Evolutionary conservation across 495 filamentous ascomycete genomes (phyloP), one percentile per base, ranked within the genome.

Genomic region (Cercophora newfieldiana): DNA sequence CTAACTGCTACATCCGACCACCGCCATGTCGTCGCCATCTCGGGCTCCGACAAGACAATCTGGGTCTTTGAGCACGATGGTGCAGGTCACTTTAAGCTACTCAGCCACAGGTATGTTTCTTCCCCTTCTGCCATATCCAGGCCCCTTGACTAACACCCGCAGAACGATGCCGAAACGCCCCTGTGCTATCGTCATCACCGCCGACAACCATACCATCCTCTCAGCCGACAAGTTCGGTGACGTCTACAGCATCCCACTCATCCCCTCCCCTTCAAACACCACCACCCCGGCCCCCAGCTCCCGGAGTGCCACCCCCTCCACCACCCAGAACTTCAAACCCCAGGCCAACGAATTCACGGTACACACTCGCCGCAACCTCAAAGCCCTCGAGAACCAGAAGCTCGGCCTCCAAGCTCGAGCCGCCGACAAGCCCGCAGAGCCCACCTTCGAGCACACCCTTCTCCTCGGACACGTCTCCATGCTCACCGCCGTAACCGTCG

Each of bases 211-310:
- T 2, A 91, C 83, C 2, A 91, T 98, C 65, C 76, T 98, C 28
- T 87, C 83, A 63, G 93, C 87, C 31, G 96, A 99, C 78, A 99
- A 98, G 73, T 97, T 97, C 72, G 95, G 95, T 31, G 95, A 99
- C 78, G 94, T 97, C 65, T 97, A 95, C 75, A 83, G 90, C 6
- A 75, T 99, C n/a, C 94, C 95, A 3, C 77, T 98, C 2, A 74
- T 93, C 57, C 82, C 81, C n/a, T 56, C 74, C 3, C 48, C 72
- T 44, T 59, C 59, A 49, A 28, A 31, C 31, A 2, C n/a, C 31
- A 14, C 56, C 51, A 63, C 64, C 48, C 56, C 55, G 48, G 33
- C 49, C 54, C 44, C 30, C 31, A 14, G 18, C 26, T 72, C 70
- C 61, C 64, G 55, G 26, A 72, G 65, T 60, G 61, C 59, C 16